Percentiles rank a stretch among this genome's conserved stretches.
These are phyloP conservation scores for Eucalyptus camaldulensis DNA, from an alignment of 345 rosid genomes.

Conservation along the genomic window DNA sequence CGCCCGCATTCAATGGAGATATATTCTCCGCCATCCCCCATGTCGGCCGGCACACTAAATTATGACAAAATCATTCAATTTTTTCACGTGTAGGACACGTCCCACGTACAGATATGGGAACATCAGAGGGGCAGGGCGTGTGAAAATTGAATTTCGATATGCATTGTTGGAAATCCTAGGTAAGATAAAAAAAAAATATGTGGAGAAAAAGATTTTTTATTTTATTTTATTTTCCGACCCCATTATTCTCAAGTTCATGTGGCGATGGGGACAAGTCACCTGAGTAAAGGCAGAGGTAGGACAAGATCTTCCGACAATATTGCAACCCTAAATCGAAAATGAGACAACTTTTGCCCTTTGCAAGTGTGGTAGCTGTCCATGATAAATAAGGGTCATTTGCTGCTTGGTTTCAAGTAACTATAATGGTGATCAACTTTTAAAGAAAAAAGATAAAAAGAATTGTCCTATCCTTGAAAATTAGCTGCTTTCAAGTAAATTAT, in stretches of 20 bases:
- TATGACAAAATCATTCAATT: background rate
- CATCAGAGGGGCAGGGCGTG: background rate
- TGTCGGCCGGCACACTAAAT: background rate
- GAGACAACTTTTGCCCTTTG: background rate
- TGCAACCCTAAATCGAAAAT: background rate
- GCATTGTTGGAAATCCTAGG: background rate
- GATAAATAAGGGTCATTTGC: background rate
- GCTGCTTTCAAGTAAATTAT: background rate
- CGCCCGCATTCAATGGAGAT: background rate
- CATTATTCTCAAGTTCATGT: background rate
- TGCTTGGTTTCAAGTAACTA: background rate
- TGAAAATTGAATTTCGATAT: background rate
- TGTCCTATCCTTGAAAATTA: background rate
- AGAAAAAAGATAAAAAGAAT: background rate
- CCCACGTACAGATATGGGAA: background rate
- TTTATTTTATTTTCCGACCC: background rate
- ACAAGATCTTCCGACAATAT: background rate
- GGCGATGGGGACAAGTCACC: background rate
- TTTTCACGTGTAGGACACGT: background rate
- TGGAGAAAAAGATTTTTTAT: background rate
- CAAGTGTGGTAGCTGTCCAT: background rate
- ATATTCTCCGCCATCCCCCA: background rate
- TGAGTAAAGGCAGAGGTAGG: background rate
- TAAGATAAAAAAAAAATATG: background rate
- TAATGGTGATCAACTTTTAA: background rate